Evolutionary conservation across 345 rosid genomes (phyloP).

Genomic region (Alliaria petiolata): DNA sequence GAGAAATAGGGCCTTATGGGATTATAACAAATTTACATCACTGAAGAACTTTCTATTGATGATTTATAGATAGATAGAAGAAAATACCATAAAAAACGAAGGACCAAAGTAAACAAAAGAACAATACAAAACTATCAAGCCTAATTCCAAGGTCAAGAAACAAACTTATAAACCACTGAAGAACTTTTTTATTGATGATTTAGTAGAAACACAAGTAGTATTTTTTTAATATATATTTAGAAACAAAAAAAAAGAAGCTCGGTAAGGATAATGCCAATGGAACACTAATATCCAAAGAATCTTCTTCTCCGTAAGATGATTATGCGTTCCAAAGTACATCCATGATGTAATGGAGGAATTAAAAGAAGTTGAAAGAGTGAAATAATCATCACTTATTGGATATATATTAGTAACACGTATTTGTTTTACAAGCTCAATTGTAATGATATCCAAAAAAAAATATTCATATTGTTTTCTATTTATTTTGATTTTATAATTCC

Average conservation of each 20-base stretch:
- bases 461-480: too few relatives aligned
- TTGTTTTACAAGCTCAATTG: too few relatives aligned
- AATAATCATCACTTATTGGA: not conserved
- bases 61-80: conserved; percentile 11
- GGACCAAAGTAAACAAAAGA: not conserved
- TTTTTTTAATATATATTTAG: too few relatives aligned
- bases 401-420: too few relatives aligned
- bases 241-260: conserved; percentile 38
- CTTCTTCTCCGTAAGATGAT: not conserved
- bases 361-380: not conserved
- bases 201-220: not conserved
- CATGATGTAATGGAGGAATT: conserved; percentile 17
- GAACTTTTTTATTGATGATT: not conserved
- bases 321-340: not conserved
- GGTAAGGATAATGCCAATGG: conserved; percentile 47
- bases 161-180: not conserved
- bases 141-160: conserved; percentile 89
- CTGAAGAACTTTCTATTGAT: too few relatives aligned
- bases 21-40: too few relatives aligned
- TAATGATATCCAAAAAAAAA: too few relatives aligned
- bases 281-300: not conserved
- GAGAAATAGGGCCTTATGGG: too few relatives aligned
- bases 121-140: conserved; percentile 1
- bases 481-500: too few relatives aligned
- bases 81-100: not conserved